Evolutionary conservation across 345 rosid species (phyloP), one percentile per base, ranked within the genome.

Genomic region (Dipteronia sinensis): DNA sequence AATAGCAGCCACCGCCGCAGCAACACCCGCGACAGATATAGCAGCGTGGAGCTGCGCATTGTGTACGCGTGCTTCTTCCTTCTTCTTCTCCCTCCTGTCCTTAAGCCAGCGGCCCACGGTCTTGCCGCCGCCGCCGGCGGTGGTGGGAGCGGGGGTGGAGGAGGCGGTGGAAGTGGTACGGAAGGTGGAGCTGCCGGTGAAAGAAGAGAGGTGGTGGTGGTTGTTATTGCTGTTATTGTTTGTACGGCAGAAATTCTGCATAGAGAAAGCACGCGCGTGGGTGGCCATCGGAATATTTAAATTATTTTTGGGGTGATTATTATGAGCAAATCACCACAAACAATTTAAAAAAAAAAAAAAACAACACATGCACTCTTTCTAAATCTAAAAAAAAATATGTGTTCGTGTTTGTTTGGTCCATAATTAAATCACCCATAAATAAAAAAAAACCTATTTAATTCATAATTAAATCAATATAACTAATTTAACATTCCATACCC

Each of bases 21-120:
- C 98, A 0, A 95, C 95, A 4, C 95, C 93, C 0, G 98, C 98
- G 0, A 95, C 97, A 0, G 98, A 88, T 20, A 95, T 80, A 1
- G 97, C 89, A 0, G 98, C 97, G 16, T 92, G 97, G 4, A 95
- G 85, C 79, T 93, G 99, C 0, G 99, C 98, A 67, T 92, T 95
- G 4, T 88, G 94, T 6, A 94, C 92, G 12, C 98, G 81, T 3
- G 88, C 74, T 79, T 95, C 98, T 80, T 95, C 99, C 71, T 87
- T 95, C 72, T 90, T 95, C 88, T 89, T 95, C 91, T 93, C 97
- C 81, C 82, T 89, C 82, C 97, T 73, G 38, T 92, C 98, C 71
- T 91, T 95, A 53, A 92, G 67, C 98, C 97, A 92, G 73, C 97
- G 83, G 6, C 97, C 99, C 17, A 95, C 91, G 1, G 98, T 93